phyloP scores from a whole-genome alignment of 148 eudicot genomes.

The Selenicereus undatus region DNA sequence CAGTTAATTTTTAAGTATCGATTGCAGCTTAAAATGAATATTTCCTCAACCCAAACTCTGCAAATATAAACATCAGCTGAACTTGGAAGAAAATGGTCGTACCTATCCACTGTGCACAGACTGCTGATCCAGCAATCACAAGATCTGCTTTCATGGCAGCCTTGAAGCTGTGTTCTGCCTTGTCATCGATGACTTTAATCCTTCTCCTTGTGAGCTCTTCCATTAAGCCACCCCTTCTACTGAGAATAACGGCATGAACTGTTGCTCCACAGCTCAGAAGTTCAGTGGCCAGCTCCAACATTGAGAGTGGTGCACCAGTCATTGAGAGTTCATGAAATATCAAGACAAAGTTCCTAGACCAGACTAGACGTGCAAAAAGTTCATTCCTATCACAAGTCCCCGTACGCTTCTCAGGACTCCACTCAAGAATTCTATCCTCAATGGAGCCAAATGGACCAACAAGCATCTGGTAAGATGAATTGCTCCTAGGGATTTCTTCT shows the following conservation, averaged over 20 bases:
- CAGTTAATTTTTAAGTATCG: not conserved
- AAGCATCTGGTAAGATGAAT: conserved; percentile 68
- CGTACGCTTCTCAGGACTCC: conserved; percentile 91
- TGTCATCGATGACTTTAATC: conserved; percentile 84
- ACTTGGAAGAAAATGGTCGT: conserved; percentile 11
- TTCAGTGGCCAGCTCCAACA: conserved; percentile 96
- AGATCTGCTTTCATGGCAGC: conserved; percentile 94
- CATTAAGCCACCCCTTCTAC: conserved; percentile 86
- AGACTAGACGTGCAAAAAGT: conserved; percentile 83
- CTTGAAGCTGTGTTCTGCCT: conserved; percentile 78
- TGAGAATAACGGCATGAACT: conserved; percentile 79
- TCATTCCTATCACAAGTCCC: conserved; percentile 95
- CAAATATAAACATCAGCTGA: not conserved
- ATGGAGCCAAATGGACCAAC: conserved; percentile 90
- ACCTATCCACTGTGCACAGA: conserved; percentile 98
- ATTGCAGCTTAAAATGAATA: conserved; percentile 5
- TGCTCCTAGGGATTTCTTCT: conserved; percentile 61
- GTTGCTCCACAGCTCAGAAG: conserved; percentile 96
- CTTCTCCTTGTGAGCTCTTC: conserved; percentile 77
- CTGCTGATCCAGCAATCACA: conserved; percentile 97
- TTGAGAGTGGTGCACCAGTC: conserved; percentile 98
- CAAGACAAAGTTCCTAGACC: conserved; percentile 93
- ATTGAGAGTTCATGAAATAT: conserved; percentile 91
- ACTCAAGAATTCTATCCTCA: conserved; percentile 77
- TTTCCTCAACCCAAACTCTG: not conserved